Conservation (phyloP, 805 yeast genomes). For the Candida xyloterini region DNA sequence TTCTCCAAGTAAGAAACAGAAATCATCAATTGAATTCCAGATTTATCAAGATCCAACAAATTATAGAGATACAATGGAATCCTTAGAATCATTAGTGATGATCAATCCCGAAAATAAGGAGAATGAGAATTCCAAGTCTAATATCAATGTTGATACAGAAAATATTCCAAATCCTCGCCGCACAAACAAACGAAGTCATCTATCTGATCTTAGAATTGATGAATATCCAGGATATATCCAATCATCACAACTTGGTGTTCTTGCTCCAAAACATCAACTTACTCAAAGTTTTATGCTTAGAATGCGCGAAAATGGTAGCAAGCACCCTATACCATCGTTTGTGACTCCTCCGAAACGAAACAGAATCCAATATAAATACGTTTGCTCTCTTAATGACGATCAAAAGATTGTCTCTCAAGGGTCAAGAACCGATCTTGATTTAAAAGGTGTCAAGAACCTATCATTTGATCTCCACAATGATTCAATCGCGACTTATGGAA, state of each 20-base stretch:
- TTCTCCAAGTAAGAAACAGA: slow-evolving; percentile 15
- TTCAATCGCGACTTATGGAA: slow-evolving; percentile 6
- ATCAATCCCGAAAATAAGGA: slow-evolving; percentile 13
- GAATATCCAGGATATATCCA: slow-evolving; percentile 22
- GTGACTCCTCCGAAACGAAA: slow-evolving; percentile 24
- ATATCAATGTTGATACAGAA: background rate
- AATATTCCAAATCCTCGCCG: background rate
- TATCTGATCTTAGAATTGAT: slow-evolving; percentile 18
- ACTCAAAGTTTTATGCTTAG: slow-evolving; percentile 19
- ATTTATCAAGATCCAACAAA: slow-evolving; percentile 19
- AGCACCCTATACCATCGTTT: slow-evolving; percentile 19
- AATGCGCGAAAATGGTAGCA: background rate
- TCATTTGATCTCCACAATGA: slow-evolving; percentile 18
- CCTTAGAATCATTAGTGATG: slow-evolving; percentile 8
- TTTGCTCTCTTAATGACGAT: slow-evolving; percentile 10
- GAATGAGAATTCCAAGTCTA: slow-evolving; percentile 7
- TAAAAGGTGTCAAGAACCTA: slow-evolving; percentile 6
- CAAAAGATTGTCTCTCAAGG: background rate
- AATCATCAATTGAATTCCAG: slow-evolving; percentile 14
- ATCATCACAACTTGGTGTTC: slow-evolving; percentile 12
- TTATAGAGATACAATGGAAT: slow-evolving; percentile 11
- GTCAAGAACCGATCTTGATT: slow-evolving; percentile 6
- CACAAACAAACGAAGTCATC: slow-evolving; percentile 5
- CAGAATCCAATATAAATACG: slow-evolving; percentile 17
- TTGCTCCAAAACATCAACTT: slow-evolving; percentile 21